Evolutionary conservation across 2,329 filamentous ascomycete species (phyloP), one percentile per base, ranked within the genome.

Genomic region (Lomentospora prolificans): DNA sequence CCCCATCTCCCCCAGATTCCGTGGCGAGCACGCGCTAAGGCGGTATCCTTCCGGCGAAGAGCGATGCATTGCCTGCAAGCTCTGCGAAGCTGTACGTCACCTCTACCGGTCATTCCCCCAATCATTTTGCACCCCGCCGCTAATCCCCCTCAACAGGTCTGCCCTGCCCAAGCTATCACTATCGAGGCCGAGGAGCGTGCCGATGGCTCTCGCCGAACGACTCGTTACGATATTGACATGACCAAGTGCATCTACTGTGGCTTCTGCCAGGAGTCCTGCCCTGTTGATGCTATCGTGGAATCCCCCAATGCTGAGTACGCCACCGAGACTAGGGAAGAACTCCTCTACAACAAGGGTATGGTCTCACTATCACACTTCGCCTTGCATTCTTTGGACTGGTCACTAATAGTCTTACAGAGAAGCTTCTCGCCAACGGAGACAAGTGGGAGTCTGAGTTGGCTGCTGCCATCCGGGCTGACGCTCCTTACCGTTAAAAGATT

Each of bases 221-320:
- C 92, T 58, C 85, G 92, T 70, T 99, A 99, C 76, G 94, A 99
- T 71, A 96, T 99, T 69, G 94, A 99, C 75, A 99, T 99, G 94
- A 97, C 94, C 67, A 99, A 99, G 81, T 99, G 94, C 78, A 99
- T 99, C 74, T 99, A 97, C 84, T 97, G 94, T 72, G 94, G 94
- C 53, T 95, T 95, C 77, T 97, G 94, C 82, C 92, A 96, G 78
- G 94, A 99, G 79, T 95, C 89, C 62, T 99, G 94, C 76, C 94
- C 94, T 48, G 94, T 99, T 56, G 94, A 99, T 74, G 94, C 94
- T 58, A 99, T 82, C 62, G 80, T 84, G 56, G 80, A 83, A 71
- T 80, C 76, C 51, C 80, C 80, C 62, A 83, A 83, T 63, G 79
- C 80, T 63, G 80, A 84, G 68, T 83, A 84, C 64, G 75, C 79